phyloP scores from a whole-genome alignment of 2,329 filamentous ascomycete genomes.

The Fusarium setosum region DNA sequence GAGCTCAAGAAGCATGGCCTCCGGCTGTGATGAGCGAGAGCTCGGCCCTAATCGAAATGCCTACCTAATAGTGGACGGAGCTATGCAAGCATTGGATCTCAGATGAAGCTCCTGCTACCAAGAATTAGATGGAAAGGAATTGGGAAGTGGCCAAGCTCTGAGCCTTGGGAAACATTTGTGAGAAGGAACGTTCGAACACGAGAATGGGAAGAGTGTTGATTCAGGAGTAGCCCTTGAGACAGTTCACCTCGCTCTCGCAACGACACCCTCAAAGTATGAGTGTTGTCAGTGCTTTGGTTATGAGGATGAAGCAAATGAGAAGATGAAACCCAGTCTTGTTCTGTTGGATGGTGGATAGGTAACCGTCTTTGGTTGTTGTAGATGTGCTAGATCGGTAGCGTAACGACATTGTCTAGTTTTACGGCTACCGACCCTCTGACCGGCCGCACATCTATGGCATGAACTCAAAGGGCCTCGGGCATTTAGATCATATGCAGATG shows the following conservation, averaged over 20 bases:
- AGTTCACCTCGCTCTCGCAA: too few species aligned
- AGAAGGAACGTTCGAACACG: too few species aligned
- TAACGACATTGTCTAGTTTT: background rate
- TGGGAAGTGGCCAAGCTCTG: background rate
- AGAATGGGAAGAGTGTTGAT: background rate
- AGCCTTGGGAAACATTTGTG: too few species aligned
- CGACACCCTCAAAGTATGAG: too few species aligned
- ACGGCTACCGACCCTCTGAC: background rate
- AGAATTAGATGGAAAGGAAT: background rate
- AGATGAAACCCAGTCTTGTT: too few species aligned
- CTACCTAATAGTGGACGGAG: background rate
- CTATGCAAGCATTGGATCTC: background rate
- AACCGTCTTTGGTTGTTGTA: background rate
- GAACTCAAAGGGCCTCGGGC: background rate
- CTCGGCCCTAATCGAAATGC: background rate
- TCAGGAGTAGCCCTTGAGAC: background rate
- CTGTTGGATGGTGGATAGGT: too few species aligned
- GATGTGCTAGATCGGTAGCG: too few species aligned
- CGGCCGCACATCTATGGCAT: background rate
- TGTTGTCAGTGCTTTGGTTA: too few species aligned
- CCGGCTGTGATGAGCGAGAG: background rate
- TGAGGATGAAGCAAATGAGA: too few species aligned
- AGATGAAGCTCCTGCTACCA: background rate
- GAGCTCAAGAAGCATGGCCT: background rate
- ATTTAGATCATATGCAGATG: conserved; percentile 11